These are phyloP conservation scores for Daldinia vernicosa DNA, from an alignment of 495 filamentous ascomycete species.

Conservation along the genomic window DNA sequence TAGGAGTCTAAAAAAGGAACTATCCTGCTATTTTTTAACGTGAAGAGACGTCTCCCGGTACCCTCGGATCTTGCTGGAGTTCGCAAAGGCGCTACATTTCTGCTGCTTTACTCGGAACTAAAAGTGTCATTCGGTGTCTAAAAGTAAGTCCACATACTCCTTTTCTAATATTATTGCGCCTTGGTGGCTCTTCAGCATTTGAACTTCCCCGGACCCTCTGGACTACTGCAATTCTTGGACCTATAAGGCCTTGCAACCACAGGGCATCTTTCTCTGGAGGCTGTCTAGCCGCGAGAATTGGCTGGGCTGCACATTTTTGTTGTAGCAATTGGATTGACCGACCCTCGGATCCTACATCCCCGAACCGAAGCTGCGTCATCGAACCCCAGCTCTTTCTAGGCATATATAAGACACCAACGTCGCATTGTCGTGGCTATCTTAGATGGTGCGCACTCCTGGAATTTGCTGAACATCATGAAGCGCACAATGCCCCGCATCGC, in stretches of 20 bases:
- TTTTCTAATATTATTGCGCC: conserved; percentile 19
- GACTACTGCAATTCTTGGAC: conserved; percentile 11
- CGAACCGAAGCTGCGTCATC: conserved; percentile 48
- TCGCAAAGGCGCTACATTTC: conserved; percentile 48
- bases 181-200: conserved; percentile 38
- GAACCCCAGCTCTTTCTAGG: conserved; percentile 19
- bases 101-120: conserved; percentile 48
- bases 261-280: conserved; percentile 6
- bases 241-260: conserved; percentile 5
- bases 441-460: conserved; percentile 7
- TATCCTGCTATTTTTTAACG: conserved; percentile 49
- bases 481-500: conserved; percentile 43
- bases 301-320: conserved; percentile 24
- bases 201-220: conserved; percentile 26
- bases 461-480: conserved; percentile 16
- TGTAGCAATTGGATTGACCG: conserved; percentile 34
- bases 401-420: conserved; percentile 4
- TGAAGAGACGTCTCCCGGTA: conserved; percentile 45
- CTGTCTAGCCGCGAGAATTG: conserved; percentile 16
- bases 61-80: conserved; percentile 49
- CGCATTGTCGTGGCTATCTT: conserved; percentile 10
- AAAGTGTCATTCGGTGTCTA: conserved; percentile 51
- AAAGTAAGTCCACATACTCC: conserved; percentile 48
- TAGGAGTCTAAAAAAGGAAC: conserved; percentile 49
- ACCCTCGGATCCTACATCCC: conserved; percentile 36